phyloP scores from a whole-genome alignment of 2,329 filamentous ascomycete genomes.

The Verticillium nonalfalfae region DNA sequence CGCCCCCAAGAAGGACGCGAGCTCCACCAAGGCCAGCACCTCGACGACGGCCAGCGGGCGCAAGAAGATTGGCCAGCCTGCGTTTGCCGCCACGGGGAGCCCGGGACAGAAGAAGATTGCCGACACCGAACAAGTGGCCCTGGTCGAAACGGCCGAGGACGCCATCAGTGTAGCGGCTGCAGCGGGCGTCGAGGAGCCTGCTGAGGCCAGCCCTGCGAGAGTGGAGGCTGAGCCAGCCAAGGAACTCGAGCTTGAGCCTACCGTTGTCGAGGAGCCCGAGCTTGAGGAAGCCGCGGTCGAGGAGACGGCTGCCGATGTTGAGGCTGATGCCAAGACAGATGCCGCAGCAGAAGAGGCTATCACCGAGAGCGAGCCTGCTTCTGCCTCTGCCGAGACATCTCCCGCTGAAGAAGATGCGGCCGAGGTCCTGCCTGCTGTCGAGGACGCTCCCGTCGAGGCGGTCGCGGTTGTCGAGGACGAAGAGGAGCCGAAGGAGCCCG shows the following conservation, averaged over 20 bases:
- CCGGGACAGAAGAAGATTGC: conserved; percentile 3
- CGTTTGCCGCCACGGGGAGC: conserved; percentile 5
- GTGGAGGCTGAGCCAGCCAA: not conserved
- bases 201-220: not conserved
- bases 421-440: not conserved
- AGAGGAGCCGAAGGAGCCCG: not conserved
- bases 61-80: not conserved
- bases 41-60: conserved; percentile 12
- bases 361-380: not conserved
- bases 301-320: not conserved
- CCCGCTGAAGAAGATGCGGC: not conserved
- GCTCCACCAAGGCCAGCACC: conserved; percentile 10
- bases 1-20: conserved; percentile 11
- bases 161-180: conserved; percentile 1
- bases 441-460: not conserved
- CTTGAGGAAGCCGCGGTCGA: not conserved
- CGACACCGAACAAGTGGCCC: not conserved
- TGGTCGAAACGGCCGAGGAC: conserved; percentile 7
- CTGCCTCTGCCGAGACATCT: not conserved
- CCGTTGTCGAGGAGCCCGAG: not conserved
- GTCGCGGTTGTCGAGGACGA: not conserved
- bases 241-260: not conserved
- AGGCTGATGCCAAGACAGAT: not conserved
- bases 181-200: not conserved
- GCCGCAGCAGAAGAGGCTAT: not conserved